Evolutionary conservation across 225 moss, liverwort and hornwort genomes (phyloP).

Genomic region (Rhytidiadelphus loreus): DNA sequence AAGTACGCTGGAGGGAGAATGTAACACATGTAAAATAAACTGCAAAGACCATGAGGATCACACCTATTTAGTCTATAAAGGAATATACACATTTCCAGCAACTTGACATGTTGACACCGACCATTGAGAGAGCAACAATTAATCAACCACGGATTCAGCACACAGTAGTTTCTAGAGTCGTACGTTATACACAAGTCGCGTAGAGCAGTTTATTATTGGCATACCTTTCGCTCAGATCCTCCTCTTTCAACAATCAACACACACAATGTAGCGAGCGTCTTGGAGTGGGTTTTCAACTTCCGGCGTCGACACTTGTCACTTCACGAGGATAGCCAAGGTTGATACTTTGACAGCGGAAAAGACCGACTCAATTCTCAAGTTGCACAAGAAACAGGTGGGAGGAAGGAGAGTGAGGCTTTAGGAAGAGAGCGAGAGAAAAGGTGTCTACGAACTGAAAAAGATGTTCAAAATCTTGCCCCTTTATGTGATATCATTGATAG

Average conservation of each 20-base stretch:
- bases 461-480: neutral
- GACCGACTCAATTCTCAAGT: neutral
- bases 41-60: neutral
- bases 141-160: neutral
- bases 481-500: neutral
- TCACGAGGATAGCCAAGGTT: neutral
- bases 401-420: neutral
- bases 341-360: neutral
- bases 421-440: neutral
- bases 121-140: neutral
- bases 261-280: neutral
- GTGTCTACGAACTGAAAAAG: neutral
- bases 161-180: neutral
- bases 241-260: neutral
- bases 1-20: neutral
- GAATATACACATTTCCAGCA: neutral
- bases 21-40: neutral
- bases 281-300: neutral
- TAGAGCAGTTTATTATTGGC: neutral
- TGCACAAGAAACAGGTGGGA: neutral
- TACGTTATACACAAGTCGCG: neutral
- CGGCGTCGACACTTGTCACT: neutral
- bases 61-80: neutral
- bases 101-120: neutral
- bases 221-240: neutral